Evolutionary conservation across 1,284 basidiomycete genomes (phyloP).

Genomic region (Trichosporon sp.): DNA sequence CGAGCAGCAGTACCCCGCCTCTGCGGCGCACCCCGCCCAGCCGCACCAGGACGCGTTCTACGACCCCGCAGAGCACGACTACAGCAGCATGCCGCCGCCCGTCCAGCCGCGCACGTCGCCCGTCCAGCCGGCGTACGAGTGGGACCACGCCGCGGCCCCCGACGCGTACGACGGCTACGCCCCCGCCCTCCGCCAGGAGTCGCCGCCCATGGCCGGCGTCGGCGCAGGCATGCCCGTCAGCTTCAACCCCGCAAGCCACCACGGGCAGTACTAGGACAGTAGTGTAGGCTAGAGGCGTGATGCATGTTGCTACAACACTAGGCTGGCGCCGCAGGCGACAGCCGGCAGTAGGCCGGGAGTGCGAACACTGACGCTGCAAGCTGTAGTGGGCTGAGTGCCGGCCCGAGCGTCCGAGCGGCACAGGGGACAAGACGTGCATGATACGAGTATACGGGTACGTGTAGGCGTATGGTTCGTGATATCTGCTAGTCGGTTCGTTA

Average conservation of each 20-base stretch:
- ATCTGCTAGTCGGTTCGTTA: too few relatives aligned
- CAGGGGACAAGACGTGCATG: background rate
- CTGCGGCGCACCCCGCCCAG: background rate
- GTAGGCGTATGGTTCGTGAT: background rate
- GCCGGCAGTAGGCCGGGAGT: too few relatives aligned
- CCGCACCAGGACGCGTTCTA: constrained; percentile 3
- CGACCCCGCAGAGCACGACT: constrained; percentile 32
- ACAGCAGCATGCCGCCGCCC: constrained; percentile 34
- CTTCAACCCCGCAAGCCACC: constrained; percentile 6
- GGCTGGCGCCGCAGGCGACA: background rate
- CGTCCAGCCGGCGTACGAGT: constrained; percentile 19
- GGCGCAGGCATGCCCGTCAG: constrained; percentile 5
- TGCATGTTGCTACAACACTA: constrained; percentile 4
- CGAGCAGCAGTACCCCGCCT: constrained; percentile 8
- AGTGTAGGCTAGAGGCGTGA: constrained; percentile 5
- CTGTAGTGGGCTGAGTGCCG: too few relatives aligned
- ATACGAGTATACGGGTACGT: background rate
- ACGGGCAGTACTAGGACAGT: constrained; percentile 10
- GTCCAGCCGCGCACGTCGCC: constrained; percentile 25
- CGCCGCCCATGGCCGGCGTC: constrained; percentile 16
- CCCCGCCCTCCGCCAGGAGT: constrained; percentile 25
- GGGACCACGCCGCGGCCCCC: constrained; percentile 12
- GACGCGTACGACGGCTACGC: constrained; percentile 16
- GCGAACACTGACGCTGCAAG: too few relatives aligned
- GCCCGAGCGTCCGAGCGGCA: background rate